phyloP scores from a whole-genome alignment of 331 rosid genomes.

The Spiraea crenata region DNA sequence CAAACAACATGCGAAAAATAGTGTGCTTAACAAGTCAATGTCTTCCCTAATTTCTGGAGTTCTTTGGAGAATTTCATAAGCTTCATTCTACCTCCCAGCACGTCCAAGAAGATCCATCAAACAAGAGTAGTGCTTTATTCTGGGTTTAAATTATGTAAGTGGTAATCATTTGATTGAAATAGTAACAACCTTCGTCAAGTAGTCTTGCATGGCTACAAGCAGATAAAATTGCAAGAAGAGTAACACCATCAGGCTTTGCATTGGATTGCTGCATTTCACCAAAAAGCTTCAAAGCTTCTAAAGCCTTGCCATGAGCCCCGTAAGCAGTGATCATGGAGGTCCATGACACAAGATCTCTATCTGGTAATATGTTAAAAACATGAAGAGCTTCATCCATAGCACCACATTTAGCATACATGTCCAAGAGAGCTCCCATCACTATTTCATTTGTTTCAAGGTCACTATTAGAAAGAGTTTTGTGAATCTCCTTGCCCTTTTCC shows the following conservation, averaged over 20 bases:
- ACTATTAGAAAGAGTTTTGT: constrained; percentile 39
- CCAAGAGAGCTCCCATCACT: constrained; percentile 80
- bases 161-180: constrained; percentile 57
- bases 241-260: constrained; percentile 55
- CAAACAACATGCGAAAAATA: constrained; percentile 63
- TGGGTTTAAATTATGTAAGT: constrained; percentile 49
- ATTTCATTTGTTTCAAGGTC: constrained; percentile 49
- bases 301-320: constrained; percentile 67
- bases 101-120: constrained; percentile 82
- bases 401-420: constrained; percentile 90
- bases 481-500: constrained; percentile 76
- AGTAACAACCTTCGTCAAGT: constrained; percentile 55
- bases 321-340: constrained; percentile 80
- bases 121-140: constrained; percentile 74
- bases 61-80: constrained; percentile 56
- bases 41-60: constrained; percentile 53
- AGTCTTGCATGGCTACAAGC: constrained; percentile 82
- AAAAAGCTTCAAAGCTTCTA: constrained; percentile 66
- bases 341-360: constrained; percentile 73
- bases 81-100: constrained; percentile 71
- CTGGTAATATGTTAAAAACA: constrained; percentile 57
- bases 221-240: constrained; percentile 67
- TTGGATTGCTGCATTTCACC: constrained; percentile 49
- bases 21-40: constrained; percentile 57
- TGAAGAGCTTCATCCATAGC: constrained; percentile 59